These are phyloP conservation scores for Cryomyces minteri DNA, from an alignment of 495 filamentous ascomycete species.

Conservation along the genomic window DNA sequence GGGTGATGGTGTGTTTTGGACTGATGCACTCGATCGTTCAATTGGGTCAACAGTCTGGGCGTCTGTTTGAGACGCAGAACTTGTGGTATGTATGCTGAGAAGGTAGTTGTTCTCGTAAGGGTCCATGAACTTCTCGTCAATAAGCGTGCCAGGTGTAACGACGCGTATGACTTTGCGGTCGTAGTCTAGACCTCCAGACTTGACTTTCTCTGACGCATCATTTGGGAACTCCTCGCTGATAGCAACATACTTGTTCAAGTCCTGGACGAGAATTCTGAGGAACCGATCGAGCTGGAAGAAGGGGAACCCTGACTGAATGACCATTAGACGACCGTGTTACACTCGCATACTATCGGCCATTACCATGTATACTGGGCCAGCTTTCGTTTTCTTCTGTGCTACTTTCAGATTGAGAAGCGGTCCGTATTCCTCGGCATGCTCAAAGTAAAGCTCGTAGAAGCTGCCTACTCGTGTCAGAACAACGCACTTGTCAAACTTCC, in stretches of 20 bases:
- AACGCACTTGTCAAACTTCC: constrained; percentile 73
- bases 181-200: constrained; percentile 58
- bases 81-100: constrained; percentile 42
- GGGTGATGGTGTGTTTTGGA: no score
- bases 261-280: constrained; percentile 80
- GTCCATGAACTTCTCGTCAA: constrained; percentile 95
- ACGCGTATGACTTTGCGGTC: constrained; percentile 71
- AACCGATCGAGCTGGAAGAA: constrained; percentile 81
- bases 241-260: constrained; percentile 75
- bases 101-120: constrained; percentile 84
- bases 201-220: constrained; percentile 41
- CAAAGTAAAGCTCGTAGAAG: constrained; percentile 96
- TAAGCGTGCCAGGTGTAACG: constrained; percentile 83
- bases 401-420: constrained; percentile 80
- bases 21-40: no score
- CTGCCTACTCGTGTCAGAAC: constrained; percentile 78
- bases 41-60: no score
- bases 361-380: constrained; percentile 49
- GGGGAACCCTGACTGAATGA: constrained; percentile 58
- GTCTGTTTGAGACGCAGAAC: constrained; percentile 4
- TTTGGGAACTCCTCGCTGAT: constrained; percentile 82
- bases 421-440: constrained; percentile 76
- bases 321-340: constrained; percentile 27
- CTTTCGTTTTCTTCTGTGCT: constrained; percentile 58
- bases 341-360: constrained; percentile 31